A percentile compares a stretch with the other conserved stretches of the same genome.
phyloP scores from a whole-genome alignment of 75 land plant species.

The Isoetes taiwanensis region DNA sequence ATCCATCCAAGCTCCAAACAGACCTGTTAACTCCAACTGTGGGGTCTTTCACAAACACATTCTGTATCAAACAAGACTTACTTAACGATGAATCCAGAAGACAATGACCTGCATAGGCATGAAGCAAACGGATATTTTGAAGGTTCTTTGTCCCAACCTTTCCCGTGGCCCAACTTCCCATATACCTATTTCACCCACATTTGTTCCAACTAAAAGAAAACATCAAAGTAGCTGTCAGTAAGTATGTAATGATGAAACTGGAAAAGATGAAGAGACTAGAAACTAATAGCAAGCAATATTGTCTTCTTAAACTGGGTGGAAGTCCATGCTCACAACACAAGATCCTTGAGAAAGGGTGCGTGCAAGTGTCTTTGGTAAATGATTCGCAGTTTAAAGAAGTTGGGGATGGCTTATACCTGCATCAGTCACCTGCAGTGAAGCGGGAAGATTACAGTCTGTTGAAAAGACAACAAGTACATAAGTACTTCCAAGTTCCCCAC shows the following conservation, averaged over 20 bases:
- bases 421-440: no score
- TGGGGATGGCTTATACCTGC: no score
- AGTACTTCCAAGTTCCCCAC: no score
- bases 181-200: conserved; percentile 2
- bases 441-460: no score
- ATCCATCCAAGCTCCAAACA: conserved; percentile 1
- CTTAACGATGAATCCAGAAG: no score
- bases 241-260: neutral
- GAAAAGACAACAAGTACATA: no score
- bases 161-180: conserved; percentile 1
- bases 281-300: neutral
- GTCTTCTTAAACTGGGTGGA: neutral
- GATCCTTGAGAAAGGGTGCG: neutral
- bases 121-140: conserved; percentile 1
- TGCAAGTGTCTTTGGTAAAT: neutral
- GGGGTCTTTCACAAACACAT: conserved; percentile 1
- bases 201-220: conserved; percentile 1
- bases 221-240: neutral
- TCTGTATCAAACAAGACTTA: neutral
- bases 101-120: neutral
- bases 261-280: neutral
- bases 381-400: neutral
- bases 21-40: neutral
- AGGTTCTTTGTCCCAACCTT: neutral
- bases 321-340: conserved; percentile 1